Percentiles rank a stretch among this genome's conserved stretches.
Evolutionary conservation across 129 eudicot species (phyloP).

Genomic region (Centaurea solstitialis): DNA sequence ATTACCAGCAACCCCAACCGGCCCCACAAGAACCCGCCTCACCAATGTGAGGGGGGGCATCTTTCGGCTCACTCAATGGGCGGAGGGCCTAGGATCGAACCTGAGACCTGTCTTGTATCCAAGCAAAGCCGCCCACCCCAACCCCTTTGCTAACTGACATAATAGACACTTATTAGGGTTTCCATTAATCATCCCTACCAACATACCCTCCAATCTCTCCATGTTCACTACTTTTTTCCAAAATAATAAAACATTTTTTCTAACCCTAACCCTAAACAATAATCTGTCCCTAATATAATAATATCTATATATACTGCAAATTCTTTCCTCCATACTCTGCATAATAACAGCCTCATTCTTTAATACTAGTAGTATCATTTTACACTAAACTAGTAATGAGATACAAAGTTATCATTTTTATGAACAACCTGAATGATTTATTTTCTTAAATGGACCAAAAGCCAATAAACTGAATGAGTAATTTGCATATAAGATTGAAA

Average conservation of each 20-base stretch:
- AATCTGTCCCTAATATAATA: background rate
- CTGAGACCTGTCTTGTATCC: too few relatives aligned
- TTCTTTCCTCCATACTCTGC: background rate
- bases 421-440: constrained; percentile 9
- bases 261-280: constrained; percentile 20
- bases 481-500: constrained; percentile 8
- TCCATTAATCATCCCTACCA: background rate
- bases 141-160: too few relatives aligned
- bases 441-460: background rate
- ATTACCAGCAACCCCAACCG: too few relatives aligned
- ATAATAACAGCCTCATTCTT: background rate
- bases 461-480: background rate
- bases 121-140: too few relatives aligned
- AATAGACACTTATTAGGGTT: constrained; percentile 2
- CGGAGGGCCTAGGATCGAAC: too few relatives aligned
- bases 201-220: background rate
- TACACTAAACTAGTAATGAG: constrained; percentile 10
- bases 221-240: background rate
- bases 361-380: background rate
- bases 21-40: too few relatives aligned
- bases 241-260: background rate
- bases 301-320: background rate
- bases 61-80: too few relatives aligned
- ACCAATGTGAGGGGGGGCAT: too few relatives aligned
- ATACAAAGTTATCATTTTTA: constrained; percentile 2